Evolutionary conservation across 2,329 filamentous ascomycete genomes (phyloP).

Genomic region (Pyrenochaeta sp.): DNA sequence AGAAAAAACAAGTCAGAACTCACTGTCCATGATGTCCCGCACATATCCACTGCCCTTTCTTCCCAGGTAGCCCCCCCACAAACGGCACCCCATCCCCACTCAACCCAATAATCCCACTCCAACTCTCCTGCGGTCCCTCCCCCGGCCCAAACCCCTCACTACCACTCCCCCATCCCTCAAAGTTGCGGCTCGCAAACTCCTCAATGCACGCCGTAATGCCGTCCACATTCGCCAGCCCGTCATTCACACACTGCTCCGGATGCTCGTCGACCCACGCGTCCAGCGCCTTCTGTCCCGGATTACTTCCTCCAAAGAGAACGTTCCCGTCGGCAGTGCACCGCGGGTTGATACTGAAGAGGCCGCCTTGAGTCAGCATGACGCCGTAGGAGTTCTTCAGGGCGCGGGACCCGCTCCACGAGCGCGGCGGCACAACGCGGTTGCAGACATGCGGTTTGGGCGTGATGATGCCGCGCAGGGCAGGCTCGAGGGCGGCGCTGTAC

Average conservation of each 20-base stretch:
- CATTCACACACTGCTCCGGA: constrained; percentile 38
- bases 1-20: constrained; percentile 4
- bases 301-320: constrained; percentile 43
- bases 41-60: constrained; percentile 35
- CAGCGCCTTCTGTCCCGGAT: constrained; percentile 40
- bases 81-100: constrained; percentile 37
- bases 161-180: constrained; percentile 33
- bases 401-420: constrained; percentile 22
- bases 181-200: constrained; percentile 30
- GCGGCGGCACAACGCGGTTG: constrained; percentile 31
- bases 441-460: constrained; percentile 41
- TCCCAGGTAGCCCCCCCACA: constrained; percentile 30
- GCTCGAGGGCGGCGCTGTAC: constrained; percentile 34
- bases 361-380: constrained; percentile 38
- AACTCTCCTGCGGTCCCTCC: constrained; percentile 39
- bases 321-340: constrained; percentile 39
- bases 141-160: constrained; percentile 33
- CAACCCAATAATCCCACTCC: constrained; percentile 37
- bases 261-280: constrained; percentile 38
- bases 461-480: constrained; percentile 27
- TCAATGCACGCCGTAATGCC: constrained; percentile 33
- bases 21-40: constrained; percentile 40
- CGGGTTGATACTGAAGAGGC: constrained; percentile 43
- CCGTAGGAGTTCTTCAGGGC: constrained; percentile 42
- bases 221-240: constrained; percentile 33